These are phyloP conservation scores for Barnettozyma botsteinii DNA, from an alignment of 805 yeast species.

Conservation along the genomic window DNA sequence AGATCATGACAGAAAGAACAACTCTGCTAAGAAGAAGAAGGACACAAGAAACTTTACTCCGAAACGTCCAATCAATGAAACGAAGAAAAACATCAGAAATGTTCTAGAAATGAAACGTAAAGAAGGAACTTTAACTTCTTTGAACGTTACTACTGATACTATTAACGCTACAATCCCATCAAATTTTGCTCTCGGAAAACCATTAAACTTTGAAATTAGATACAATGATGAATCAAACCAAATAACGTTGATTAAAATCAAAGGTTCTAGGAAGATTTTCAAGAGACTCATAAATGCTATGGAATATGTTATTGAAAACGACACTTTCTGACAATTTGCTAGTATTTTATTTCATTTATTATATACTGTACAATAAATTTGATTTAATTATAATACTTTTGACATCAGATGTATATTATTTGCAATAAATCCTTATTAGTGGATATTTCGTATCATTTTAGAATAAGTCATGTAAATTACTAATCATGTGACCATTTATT, in stretches of 20 bases:
- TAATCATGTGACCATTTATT: constrained; percentile 5
- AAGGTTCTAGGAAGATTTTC: constrained; percentile 43
- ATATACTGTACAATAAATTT: too few relatives aligned
- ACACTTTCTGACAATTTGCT: constrained; percentile 1
- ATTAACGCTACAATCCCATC: constrained; percentile 45
- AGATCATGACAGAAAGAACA: constrained; percentile 11
- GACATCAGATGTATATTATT: neutral
- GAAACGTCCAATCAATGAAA: constrained; percentile 14
- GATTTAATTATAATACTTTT: neutral
- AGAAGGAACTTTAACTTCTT: constrained; percentile 44
- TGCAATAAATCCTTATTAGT: neutral
- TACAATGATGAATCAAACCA: constrained; percentile 34
- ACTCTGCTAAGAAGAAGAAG: constrained; percentile 6
- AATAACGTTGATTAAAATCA: constrained; percentile 36
- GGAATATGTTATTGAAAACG: constrained; percentile 39
- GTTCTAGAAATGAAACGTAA: constrained; percentile 41
- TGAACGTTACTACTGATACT: constrained; percentile 38
- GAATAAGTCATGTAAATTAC: neutral
- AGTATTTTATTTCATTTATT: too few relatives aligned
- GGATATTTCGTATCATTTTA: neutral
- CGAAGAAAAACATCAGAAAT: constrained; percentile 27
- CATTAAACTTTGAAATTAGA: constrained; percentile 41
- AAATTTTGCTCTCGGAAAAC: constrained; percentile 39
- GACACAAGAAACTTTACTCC: constrained; percentile 12
- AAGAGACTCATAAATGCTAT: constrained; percentile 38